A percentile compares a stretch with the other conserved stretches of the same genome.
These are phyloP conservation scores for Colletotrichum navitas DNA, from an alignment of 2,329 filamentous ascomycete genomes.

Conservation along the genomic window DNA sequence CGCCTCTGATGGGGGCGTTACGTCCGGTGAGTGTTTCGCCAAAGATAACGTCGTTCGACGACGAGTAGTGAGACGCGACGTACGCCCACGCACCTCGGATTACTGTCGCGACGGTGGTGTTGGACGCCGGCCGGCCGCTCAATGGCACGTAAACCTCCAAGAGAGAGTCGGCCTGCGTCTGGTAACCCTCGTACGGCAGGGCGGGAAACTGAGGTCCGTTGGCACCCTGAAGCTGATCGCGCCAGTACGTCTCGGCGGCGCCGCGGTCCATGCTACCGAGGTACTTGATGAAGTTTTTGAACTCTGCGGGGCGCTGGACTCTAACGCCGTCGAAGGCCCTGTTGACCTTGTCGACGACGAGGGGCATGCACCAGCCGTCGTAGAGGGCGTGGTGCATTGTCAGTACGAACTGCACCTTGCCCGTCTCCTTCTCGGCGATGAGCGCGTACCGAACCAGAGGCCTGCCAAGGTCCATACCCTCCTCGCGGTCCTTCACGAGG, in stretches of 20 bases:
- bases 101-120: slow-evolving; percentile 66
- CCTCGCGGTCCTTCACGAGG: slow-evolving; percentile 55
- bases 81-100: slow-evolving; percentile 72
- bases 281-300: slow-evolving; percentile 65
- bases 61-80: slow-evolving; percentile 65
- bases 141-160: slow-evolving; percentile 65
- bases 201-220: slow-evolving; percentile 61
- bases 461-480: slow-evolving; percentile 59
- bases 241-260: slow-evolving; percentile 61
- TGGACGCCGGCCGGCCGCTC: slow-evolving; percentile 50
- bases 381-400: slow-evolving; percentile 69
- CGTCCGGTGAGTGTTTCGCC: slow-evolving; percentile 71
- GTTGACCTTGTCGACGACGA: slow-evolving; percentile 63
- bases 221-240: slow-evolving; percentile 59
- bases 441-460: slow-evolving; percentile 62
- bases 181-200: slow-evolving; percentile 61
- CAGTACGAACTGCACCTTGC: slow-evolving; percentile 60
- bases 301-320: slow-evolving; percentile 54
- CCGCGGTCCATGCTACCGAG: slow-evolving; percentile 55
- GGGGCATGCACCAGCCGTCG: slow-evolving; percentile 68
- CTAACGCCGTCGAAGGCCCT: slow-evolving; percentile 55
- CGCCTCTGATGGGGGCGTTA: slow-evolving; percentile 60
- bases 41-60: slow-evolving; percentile 66
- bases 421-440: slow-evolving; percentile 50
- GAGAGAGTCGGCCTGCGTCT: slow-evolving; percentile 64